phyloP scores from a whole-genome alignment of 257 asterid species.

The Paulownia fortunei region DNA sequence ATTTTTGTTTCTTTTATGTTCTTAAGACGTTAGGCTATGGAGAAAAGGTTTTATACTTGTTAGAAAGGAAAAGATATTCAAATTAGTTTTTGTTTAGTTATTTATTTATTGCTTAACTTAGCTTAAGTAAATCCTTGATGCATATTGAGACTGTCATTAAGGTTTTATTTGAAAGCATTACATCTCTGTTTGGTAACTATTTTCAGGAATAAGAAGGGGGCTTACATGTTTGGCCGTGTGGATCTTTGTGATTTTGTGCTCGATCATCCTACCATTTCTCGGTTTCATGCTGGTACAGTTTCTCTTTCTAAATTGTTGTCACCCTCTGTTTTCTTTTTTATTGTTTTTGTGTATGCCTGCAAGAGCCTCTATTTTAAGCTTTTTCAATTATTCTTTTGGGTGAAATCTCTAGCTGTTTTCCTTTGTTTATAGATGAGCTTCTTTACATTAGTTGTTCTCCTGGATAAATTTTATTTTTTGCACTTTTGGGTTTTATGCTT shows the following conservation, averaged over 20 bases:
- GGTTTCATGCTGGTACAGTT: slow-evolving; percentile 90
- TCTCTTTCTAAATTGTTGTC: slow-evolving; percentile 13
- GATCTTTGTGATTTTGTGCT: slow-evolving; percentile 93
- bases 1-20: background rate
- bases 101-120: background rate
- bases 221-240: slow-evolving; percentile 98
- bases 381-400: slow-evolving; percentile 13
- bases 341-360: slow-evolving; percentile 2
- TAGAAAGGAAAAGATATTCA: slow-evolving; percentile 6
- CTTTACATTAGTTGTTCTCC: background rate
- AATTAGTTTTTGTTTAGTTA: slow-evolving; percentile 6
- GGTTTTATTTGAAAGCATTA: background rate
- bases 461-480: background rate
- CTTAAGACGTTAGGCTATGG: background rate
- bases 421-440: background rate
- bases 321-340: background rate
- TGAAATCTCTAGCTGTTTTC: background rate
- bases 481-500: no score
- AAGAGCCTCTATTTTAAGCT: slow-evolving; percentile 3
- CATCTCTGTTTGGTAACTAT: slow-evolving; percentile 22
- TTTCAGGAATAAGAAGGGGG: slow-evolving; percentile 87
- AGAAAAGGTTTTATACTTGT: slow-evolving; percentile 14
- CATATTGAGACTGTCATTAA: slow-evolving; percentile 16
- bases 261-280: slow-evolving; percentile 94
- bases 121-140: background rate